Evolutionary conservation across 805 yeast genomes (phyloP).

Genomic region (Spathaspora passalidarum): DNA sequence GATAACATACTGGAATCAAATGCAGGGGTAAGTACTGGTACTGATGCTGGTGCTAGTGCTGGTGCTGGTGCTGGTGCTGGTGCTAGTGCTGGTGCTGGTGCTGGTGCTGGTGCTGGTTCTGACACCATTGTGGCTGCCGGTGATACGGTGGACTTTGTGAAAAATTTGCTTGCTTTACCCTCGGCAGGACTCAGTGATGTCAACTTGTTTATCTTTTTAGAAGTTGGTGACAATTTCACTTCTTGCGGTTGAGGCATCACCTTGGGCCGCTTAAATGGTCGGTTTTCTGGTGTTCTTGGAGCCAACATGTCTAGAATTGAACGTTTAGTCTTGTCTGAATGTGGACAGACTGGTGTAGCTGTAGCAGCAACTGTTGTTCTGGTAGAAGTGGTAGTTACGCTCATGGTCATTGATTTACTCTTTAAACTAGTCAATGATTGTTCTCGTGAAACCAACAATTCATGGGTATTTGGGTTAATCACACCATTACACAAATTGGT

Average conservation of each 20-base stretch:
- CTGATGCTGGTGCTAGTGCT: no score
- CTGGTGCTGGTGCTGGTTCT: conserved; percentile 8
- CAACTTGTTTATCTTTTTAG: conserved; percentile 10
- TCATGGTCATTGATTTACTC: conserved; percentile 13
- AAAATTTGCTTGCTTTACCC: conserved; percentile 8
- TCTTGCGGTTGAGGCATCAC: neutral
- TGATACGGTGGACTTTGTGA: neutral
- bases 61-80: no score
- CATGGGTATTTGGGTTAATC: conserved; percentile 61
- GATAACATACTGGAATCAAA: conserved; percentile 14
- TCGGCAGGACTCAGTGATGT: conserved; percentile 2
- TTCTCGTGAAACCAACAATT: conserved; percentile 47
- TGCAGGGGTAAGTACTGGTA: neutral
- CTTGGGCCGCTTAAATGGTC: neutral
- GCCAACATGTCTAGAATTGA: conserved; percentile 2
- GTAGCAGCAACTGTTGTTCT: no score
- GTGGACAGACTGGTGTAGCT: neutral
- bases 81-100: no score
- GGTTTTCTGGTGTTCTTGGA: conserved; percentile 3
- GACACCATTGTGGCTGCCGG: conserved; percentile 1
- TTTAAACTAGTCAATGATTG: conserved; percentile 22
- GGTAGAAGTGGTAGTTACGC: neutral
- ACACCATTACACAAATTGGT: conserved; percentile 58
- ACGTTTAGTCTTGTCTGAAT: neutral
- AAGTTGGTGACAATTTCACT: conserved; percentile 13